phyloP scores from a whole-genome alignment of 2,329 filamentous ascomycete genomes.

The Xylaria sp. region DNA sequence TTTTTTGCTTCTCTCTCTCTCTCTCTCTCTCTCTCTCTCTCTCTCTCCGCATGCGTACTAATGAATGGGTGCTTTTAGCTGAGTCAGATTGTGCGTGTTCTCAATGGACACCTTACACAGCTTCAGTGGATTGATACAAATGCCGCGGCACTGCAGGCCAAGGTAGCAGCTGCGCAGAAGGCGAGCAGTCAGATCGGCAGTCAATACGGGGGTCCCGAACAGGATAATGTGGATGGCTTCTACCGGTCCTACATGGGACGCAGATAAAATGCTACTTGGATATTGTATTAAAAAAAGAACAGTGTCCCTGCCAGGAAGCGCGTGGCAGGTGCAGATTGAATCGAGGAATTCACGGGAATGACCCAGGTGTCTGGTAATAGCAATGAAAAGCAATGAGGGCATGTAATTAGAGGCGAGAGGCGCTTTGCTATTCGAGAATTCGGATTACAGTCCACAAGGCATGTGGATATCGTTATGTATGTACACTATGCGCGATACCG shows the following conservation, averaged over 20 bases:
- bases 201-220: conserved; percentile 68
- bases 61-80: conserved; percentile 64
- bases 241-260: conserved; percentile 87
- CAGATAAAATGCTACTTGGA: conserved; percentile 41
- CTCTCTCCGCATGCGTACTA: conserved; percentile 36
- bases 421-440: conserved; percentile 38
- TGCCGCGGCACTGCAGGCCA: conserved; percentile 80
- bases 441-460: conserved; percentile 32
- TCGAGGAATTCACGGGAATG: conserved; percentile 10
- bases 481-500: conserved; percentile 44
- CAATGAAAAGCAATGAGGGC: conserved; percentile 30
- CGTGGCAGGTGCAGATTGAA: conserved; percentile 21
- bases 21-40: no score
- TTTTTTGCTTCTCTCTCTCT: no score
- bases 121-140: conserved; percentile 94
- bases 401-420: conserved; percentile 34
- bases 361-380: conserved; percentile 6
- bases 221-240: conserved; percentile 85
- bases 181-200: conserved; percentile 71
- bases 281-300: conserved; percentile 1
- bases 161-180: conserved; percentile 85
- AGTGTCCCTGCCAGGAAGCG: conserved; percentile 1
- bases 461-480: conserved; percentile 39
- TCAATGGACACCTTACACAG: conserved; percentile 92
- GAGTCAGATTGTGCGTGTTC: conserved; percentile 92